phyloP scores from a whole-genome alignment of 2,329 filamentous ascomycete genomes.

The Claviceps lovelessii region DNA sequence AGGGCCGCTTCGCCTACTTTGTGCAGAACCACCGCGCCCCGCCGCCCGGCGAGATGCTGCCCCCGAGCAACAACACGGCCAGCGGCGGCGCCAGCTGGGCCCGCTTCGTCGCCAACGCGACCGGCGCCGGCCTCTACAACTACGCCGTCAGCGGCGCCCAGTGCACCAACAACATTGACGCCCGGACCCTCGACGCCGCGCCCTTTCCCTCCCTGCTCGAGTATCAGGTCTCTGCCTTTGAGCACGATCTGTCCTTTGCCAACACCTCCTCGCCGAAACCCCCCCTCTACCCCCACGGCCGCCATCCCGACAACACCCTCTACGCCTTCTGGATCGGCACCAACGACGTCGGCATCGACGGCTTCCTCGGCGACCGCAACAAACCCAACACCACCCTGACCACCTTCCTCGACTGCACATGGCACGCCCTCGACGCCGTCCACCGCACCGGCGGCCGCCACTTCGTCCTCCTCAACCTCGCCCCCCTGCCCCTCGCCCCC shows the following conservation, averaged over 20 bases:
- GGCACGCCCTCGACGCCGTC: slow-evolving; percentile 44
- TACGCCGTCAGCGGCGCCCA: slow-evolving; percentile 62
- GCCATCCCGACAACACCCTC: slow-evolving; percentile 42
- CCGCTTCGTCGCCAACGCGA: slow-evolving; percentile 47
- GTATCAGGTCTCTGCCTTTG: slow-evolving; percentile 37
- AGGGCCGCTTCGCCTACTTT: slow-evolving; percentile 53
- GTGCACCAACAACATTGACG: slow-evolving; percentile 55
- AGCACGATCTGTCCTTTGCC: too few relatives aligned
- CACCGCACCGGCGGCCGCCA: slow-evolving; percentile 53
- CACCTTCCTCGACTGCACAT: slow-evolving; percentile 56
- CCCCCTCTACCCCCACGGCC: slow-evolving; percentile 25
- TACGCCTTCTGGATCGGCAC: slow-evolving; percentile 72
- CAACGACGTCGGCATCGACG: slow-evolving; percentile 56
- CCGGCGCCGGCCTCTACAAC: slow-evolving; percentile 44
- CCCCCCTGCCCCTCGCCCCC: slow-evolving; percentile 52
- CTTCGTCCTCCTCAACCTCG: slow-evolving; percentile 58
- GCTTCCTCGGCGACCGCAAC: slow-evolving; percentile 53
- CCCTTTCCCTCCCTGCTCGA: slow-evolving; percentile 48
- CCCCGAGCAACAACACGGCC: slow-evolving; percentile 36
- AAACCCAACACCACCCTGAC: slow-evolving; percentile 42
- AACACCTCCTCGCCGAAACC: too few relatives aligned
- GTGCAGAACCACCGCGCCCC: slow-evolving; percentile 44
- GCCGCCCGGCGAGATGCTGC: slow-evolving; percentile 40
- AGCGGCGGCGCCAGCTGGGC: slow-evolving; percentile 57
- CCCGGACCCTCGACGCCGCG: slow-evolving; percentile 33